Base-by-base conservation (phyloP, 768 basidiomycete genomes). In the Amanita muscaria region DNA sequence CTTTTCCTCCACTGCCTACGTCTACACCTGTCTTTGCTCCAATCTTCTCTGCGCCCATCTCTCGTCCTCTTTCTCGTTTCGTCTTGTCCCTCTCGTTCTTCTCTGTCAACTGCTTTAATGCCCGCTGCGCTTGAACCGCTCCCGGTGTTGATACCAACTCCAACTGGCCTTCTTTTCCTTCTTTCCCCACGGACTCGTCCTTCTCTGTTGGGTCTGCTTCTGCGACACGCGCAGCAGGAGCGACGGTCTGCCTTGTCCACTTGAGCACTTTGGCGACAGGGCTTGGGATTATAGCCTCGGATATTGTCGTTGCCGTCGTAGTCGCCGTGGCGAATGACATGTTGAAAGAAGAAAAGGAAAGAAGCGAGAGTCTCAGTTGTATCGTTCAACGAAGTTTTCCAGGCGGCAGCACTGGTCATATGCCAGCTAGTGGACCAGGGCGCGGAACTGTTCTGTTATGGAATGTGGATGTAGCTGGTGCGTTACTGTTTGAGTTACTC, bases 351-450 rank as follows among this genome's bases (percentile, higher is more conserved):
- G 16, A 36, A 19, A 42, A 21, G 12, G 22, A 34, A 15, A 45
- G 23, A 18, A 32, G 87, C 87, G 82, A 77, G 77, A 45, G 65
- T 97, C 12, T 12, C 27, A 59, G 96, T 99, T 62, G 94, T 93
- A 33, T 88, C 86, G 42, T 98, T 97, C 71, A 80, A 92, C 59
- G n/a, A 70, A 70, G 49, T 98, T 41, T 99, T 96, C 70, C 66
- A 83, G 60, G 85, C 79, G 32, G 94, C 92, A 4, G 91, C 96
- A 7, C 82, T 99, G 57, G 83, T 94, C 57, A 79, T 97, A 49
- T 98, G 96, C 60, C 94, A 96, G 1, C 76, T 98, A 46, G 63
- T 99, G 23, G 91, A 79, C 33, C 83, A 90, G 54, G 96, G 96
- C 44, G 79, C 93, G 31, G 92, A 94, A 64, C 96, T 96, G 5